phyloP scores from a whole-genome alignment of 2,329 filamentous ascomycete species.

The Cordyceps tenuipes region DNA sequence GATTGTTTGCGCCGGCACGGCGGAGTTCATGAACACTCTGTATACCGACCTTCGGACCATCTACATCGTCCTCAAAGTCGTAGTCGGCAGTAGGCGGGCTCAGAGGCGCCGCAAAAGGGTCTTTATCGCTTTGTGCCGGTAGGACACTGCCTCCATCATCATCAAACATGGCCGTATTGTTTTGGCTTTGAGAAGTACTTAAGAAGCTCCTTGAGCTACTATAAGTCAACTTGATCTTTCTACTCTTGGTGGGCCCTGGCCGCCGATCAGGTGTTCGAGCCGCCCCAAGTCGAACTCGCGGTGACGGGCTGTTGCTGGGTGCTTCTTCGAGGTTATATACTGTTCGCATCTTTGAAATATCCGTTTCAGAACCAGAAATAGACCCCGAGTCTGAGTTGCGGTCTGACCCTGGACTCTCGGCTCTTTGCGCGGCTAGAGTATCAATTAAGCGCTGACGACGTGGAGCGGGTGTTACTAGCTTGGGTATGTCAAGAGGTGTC shows the following conservation, averaged over 20 bases:
- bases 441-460: slow-evolving; percentile 31
- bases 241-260: slow-evolving; percentile 20
- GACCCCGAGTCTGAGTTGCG: slow-evolving; percentile 17
- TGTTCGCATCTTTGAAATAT: neutral
- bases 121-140: neutral
- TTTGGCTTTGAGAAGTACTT: slow-evolving; percentile 20
- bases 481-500: neutral
- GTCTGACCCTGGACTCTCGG: slow-evolving; percentile 24
- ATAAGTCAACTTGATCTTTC: slow-evolving; percentile 28
- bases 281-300: neutral
- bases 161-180: slow-evolving; percentile 5
- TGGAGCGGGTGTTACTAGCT: neutral
- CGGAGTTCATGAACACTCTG: slow-evolving; percentile 58
- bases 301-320: neutral
- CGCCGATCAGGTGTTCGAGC: slow-evolving; percentile 20
- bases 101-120: neutral
- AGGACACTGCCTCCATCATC: slow-evolving; percentile 5
- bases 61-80: slow-evolving; percentile 27
- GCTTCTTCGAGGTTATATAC: neutral
- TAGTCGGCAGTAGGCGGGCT: slow-evolving; percentile 18
- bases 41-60: slow-evolving; percentile 39
- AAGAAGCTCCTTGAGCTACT: slow-evolving; percentile 25
- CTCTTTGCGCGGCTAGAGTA: slow-evolving; percentile 31
- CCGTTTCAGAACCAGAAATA: neutral
- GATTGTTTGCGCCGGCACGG: slow-evolving; percentile 57